These are phyloP conservation scores for Exophiala alcalophila DNA, from an alignment of 2,329 filamentous ascomycete genomes.

Conservation along the genomic window DNA sequence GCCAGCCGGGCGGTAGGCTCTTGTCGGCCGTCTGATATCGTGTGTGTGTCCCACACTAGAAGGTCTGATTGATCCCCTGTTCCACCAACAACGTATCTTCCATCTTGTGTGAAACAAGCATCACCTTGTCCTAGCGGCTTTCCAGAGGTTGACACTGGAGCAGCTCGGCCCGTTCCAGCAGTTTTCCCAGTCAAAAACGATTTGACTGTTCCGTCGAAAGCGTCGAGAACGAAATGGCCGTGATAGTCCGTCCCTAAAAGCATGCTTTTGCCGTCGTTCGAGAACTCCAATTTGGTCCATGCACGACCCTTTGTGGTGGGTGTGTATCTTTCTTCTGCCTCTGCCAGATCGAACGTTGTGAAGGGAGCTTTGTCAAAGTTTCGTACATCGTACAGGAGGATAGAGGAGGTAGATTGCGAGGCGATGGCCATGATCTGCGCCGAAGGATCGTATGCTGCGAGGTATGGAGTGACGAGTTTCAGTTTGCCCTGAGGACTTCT, in stretches of 20 bases:
- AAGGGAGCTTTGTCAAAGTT: slow-evolving; percentile 94
- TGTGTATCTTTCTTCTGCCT: slow-evolving; percentile 54
- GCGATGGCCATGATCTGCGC: slow-evolving; percentile 88
- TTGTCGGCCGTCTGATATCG: slow-evolving; percentile 54
- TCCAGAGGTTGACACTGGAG: slow-evolving; percentile 53
- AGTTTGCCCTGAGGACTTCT: slow-evolving; percentile 77
- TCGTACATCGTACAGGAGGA: slow-evolving; percentile 88
- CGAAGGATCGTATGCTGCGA: slow-evolving; percentile 88
- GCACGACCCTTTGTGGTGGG: slow-evolving; percentile 47
- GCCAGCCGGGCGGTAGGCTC: slow-evolving; percentile 41
- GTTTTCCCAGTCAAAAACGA: slow-evolving; percentile 62
- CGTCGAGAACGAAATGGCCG: slow-evolving; percentile 90
- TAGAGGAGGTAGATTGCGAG: slow-evolving; percentile 71
- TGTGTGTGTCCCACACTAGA: slow-evolving; percentile 79
- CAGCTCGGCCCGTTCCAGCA: slow-evolving; percentile 48
- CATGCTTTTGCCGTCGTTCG: slow-evolving; percentile 87
- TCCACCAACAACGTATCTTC: slow-evolving; percentile 83
- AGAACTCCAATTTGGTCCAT: slow-evolving; percentile 93
- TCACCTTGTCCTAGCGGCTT: slow-evolving; percentile 62
- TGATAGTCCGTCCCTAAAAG: slow-evolving; percentile 78
- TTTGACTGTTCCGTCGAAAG: slow-evolving; percentile 77
- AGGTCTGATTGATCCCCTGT: slow-evolving; percentile 65
- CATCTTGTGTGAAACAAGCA: slow-evolving; percentile 85
- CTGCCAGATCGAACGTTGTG: slow-evolving; percentile 72
- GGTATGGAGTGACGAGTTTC: slow-evolving; percentile 73